A percentile compares a stretch with the other conserved stretches of the same genome.
phyloP scores from a whole-genome alignment of 345 rosid genomes.

The Euphorbia peplus region DNA sequence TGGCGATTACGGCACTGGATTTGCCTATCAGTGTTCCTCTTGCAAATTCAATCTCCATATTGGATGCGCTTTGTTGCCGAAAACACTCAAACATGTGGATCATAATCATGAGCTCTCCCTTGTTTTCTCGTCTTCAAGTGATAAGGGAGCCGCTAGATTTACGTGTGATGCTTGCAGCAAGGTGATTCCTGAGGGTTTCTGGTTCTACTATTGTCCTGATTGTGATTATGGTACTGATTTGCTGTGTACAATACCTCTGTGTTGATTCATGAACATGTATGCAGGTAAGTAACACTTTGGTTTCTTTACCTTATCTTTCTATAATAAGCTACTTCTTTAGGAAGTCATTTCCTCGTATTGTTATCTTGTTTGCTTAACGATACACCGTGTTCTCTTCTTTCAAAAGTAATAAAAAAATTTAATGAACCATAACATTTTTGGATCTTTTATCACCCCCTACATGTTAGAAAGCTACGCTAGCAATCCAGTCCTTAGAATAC shows the following conservation, averaged over 20 bases:
- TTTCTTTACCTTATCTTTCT: too few species aligned
- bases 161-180: slow-evolving; percentile 11
- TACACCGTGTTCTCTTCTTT: too few species aligned
- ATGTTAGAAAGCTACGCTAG: too few species aligned
- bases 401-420: too few species aligned
- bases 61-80: slow-evolving; percentile 24
- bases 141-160: background rate
- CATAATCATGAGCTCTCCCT: slow-evolving; percentile 17
- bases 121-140: background rate
- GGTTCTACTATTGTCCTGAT: slow-evolving; percentile 21
- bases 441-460: too few species aligned
- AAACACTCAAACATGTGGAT: slow-evolving; percentile 17
- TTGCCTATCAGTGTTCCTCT: slow-evolving; percentile 12
- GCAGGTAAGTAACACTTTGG: too few species aligned
- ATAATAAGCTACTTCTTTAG: too few species aligned
- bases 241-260: background rate
- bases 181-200: slow-evolving; percentile 3
- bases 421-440: background rate
- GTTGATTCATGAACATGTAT: background rate
- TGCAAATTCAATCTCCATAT: slow-evolving; percentile 20
- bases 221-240: slow-evolving; percentile 21
- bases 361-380: too few species aligned
- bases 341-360: too few species aligned
- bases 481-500: too few species aligned
- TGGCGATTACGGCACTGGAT: slow-evolving; percentile 18